These are phyloP conservation scores for Hondaea fermentalgiana DNA, from an alignment of 108 stramenopile genomes.

Conservation along the genomic window DNA sequence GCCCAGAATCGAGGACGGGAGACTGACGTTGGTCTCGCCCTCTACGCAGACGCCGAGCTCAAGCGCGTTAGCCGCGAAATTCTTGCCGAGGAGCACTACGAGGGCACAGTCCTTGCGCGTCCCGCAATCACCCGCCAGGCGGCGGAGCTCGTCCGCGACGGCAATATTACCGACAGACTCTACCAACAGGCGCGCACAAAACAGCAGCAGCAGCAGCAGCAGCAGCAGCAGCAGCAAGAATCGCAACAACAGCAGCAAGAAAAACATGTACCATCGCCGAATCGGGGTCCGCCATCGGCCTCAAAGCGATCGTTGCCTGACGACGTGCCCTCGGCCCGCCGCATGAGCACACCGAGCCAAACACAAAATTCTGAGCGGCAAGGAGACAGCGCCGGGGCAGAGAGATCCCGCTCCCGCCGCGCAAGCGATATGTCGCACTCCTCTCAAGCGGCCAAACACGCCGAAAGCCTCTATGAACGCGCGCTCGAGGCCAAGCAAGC, in stretches of 20 bases:
- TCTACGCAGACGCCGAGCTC: constrained; percentile 7
- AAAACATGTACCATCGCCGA: no score
- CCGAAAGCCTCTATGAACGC: background rate
- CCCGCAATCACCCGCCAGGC: background rate
- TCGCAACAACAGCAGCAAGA: no score
- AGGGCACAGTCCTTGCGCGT: background rate
- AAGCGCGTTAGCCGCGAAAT: background rate
- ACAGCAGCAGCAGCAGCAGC: background rate
- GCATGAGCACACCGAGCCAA: background rate
- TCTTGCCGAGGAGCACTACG: background rate
- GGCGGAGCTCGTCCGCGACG: background rate
- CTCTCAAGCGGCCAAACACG: background rate
- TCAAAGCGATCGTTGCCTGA: background rate
- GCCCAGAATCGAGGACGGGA: background rate
- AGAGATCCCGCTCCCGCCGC: background rate
- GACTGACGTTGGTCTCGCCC: background rate
- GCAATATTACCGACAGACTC: background rate
- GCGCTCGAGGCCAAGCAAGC: background rate
- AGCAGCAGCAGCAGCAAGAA: no score
- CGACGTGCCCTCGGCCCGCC: background rate
- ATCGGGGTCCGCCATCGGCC: no score
- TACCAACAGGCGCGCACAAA: background rate
- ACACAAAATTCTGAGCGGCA: no score
- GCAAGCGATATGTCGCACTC: background rate
- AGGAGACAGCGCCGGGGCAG: no score